A percentile compares a stretch with the other conserved stretches of the same genome.
Evolutionary conservation across 805 yeast species (phyloP).

Genomic region (Grigorovia humatica): DNA sequence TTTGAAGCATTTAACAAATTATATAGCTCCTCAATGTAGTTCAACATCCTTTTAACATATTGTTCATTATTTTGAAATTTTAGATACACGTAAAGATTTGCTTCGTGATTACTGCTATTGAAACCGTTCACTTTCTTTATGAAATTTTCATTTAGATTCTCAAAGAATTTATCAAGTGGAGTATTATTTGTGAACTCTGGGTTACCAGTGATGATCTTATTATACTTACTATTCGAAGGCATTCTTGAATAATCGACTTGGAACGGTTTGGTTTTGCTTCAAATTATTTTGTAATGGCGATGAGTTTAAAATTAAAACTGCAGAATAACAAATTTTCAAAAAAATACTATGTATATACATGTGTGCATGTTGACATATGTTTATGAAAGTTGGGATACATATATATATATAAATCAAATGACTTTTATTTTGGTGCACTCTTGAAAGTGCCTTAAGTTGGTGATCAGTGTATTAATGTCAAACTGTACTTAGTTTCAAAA

Average conservation of each 20-base stretch:
- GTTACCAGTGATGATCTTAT: constrained; percentile 2
- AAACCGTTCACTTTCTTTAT: constrained; percentile 6
- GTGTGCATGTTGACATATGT: neutral
- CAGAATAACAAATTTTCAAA: too few relatives aligned
- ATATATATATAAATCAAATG: too few relatives aligned
- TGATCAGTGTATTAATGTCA: too few relatives aligned
- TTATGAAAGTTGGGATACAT: too few relatives aligned
- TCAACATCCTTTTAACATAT: constrained; percentile 14
- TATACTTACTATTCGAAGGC: neutral
- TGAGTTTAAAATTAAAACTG: neutral
- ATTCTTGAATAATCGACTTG: too few relatives aligned
- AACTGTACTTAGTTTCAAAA: too few relatives aligned
- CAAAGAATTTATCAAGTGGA: constrained; percentile 28
- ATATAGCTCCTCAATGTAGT: constrained; percentile 10
- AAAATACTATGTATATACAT: too few relatives aligned
- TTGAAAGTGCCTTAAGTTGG: too few relatives aligned
- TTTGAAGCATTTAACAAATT: constrained; percentile 3
- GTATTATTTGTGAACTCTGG: constrained; percentile 28
- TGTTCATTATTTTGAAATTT: constrained; percentile 10
- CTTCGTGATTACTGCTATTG: neutral
- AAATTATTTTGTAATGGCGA: neutral
- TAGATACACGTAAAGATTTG: constrained; percentile 9
- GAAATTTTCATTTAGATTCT: constrained; percentile 10
- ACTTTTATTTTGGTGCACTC: too few relatives aligned
- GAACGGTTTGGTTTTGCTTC: neutral